These are phyloP conservation scores for Pyrenochaeta sp. DNA, from an alignment of 2,329 filamentous ascomycete genomes.

Conservation along the genomic window DNA sequence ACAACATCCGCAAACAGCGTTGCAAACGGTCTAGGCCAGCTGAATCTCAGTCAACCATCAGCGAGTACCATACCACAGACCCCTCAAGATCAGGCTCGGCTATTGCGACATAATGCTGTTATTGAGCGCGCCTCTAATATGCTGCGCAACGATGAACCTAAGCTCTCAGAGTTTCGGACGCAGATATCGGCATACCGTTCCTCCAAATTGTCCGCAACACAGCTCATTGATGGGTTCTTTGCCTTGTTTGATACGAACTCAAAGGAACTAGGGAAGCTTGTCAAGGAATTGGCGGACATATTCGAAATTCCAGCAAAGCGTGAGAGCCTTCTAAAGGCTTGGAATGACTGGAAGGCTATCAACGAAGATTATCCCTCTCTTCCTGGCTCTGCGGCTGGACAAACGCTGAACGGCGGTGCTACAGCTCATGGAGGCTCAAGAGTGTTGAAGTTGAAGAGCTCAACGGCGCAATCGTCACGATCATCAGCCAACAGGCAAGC, in stretches of 20 bases:
- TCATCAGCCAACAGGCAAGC: conserved; percentile 65
- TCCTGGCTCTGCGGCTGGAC: conserved; percentile 68
- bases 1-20: conserved; percentile 23
- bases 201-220: conserved; percentile 72
- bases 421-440: conserved; percentile 65
- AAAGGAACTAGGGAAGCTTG: conserved; percentile 82
- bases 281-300: conserved; percentile 90
- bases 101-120: conserved; percentile 82
- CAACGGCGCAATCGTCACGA: conserved; percentile 72
- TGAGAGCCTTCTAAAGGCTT: conserved; percentile 78
- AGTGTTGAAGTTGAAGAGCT: conserved; percentile 74
- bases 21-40: conserved; percentile 27
- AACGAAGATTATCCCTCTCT: conserved; percentile 95
- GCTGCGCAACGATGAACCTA: conserved; percentile 77
- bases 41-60: conserved; percentile 45
- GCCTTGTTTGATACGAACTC: conserved; percentile 84
- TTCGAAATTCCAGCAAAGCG: conserved; percentile 84
- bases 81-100: conserved; percentile 81
- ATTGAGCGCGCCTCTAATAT: conserved; percentile 85
- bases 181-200: conserved; percentile 81
- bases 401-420: conserved; percentile 47
- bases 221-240: conserved; percentile 88
- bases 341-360: conserved; percentile 95
- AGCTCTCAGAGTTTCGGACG: conserved; percentile 78
- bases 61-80: conserved; percentile 51